These are phyloP conservation scores for Candida ascalaphidarum DNA, from an alignment of 805 yeast genomes.

Conservation along the genomic window DNA sequence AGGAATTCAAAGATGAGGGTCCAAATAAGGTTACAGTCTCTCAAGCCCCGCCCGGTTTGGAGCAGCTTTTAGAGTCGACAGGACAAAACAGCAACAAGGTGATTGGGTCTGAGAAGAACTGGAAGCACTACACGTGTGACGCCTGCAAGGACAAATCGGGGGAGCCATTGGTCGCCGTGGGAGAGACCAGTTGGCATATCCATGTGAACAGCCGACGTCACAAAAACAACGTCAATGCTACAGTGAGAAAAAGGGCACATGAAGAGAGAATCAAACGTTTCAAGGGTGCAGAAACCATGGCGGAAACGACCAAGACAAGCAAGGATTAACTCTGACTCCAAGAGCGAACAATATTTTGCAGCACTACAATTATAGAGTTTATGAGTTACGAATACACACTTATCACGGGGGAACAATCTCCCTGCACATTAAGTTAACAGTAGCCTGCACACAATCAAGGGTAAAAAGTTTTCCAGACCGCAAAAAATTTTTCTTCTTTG, in stretches of 20 bases:
- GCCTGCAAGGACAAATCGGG: constrained; percentile 52
- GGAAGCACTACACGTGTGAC: constrained; percentile 67
- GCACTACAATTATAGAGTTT: too few relatives aligned
- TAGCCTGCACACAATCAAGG: too few relatives aligned
- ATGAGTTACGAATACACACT: too few relatives aligned
- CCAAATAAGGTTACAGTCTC: constrained; percentile 14
- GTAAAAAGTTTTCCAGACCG: too few relatives aligned
- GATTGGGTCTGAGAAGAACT: constrained; percentile 27
- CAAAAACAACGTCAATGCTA: constrained; percentile 39
- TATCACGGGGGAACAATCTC: too few relatives aligned
- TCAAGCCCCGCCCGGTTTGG: constrained; percentile 20
- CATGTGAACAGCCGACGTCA: constrained; percentile 70
- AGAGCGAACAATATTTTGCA: too few relatives aligned
- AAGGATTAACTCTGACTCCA: too few relatives aligned
- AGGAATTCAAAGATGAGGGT: constrained; percentile 21
- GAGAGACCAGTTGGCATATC: constrained; percentile 58
- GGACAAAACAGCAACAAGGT: constrained; percentile 33
- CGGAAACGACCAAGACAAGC: too few relatives aligned
- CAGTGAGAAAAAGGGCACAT: constrained; percentile 43
- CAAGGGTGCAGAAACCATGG: too few relatives aligned
- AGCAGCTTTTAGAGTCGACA: constrained; percentile 17
- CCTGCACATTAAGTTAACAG: too few relatives aligned
- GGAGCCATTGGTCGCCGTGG: constrained; percentile 57
- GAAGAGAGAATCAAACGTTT: constrained; percentile 29
- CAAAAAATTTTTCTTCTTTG: constrained; percentile 19